Percentiles rank a stretch among this genome's conserved stretches.
These are phyloP conservation scores for Tilletia horrida DNA, from an alignment of 1,284 basidiomycete species.

Conservation along the genomic window DNA sequence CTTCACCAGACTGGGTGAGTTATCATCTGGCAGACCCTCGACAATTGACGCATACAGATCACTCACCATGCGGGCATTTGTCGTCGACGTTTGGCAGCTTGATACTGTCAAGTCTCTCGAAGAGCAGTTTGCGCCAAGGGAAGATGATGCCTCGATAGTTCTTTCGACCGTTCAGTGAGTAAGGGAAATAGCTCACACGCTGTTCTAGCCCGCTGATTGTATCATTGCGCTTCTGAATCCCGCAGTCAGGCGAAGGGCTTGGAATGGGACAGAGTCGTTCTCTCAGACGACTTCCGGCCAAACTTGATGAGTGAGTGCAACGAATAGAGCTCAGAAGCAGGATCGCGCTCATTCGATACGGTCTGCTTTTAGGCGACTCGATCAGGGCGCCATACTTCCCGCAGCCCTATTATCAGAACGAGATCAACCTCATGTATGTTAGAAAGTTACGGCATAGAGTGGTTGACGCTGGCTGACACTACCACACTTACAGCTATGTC, in stretches of 20 bases:
- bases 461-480: neutral
- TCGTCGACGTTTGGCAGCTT: constrained; percentile 14
- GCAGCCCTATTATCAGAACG: constrained; percentile 28
- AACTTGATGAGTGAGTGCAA: constrained; percentile 20
- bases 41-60: neutral
- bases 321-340: constrained; percentile 25
- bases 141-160: constrained; percentile 33
- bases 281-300: constrained; percentile 46
- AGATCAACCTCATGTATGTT: constrained; percentile 30
- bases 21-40: neutral
- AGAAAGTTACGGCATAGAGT: neutral
- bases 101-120: constrained; percentile 34
- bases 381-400: constrained; percentile 21
- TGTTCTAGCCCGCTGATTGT: neutral
- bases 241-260: constrained; percentile 43
- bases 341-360: constrained; percentile 19
- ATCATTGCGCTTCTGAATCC: too few species aligned
- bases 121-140: constrained; percentile 30
- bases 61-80: neutral
- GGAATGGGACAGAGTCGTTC: constrained; percentile 45
- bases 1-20: constrained; percentile 32
- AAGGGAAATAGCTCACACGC: neutral
- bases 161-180: constrained; percentile 40
- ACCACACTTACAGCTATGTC: constrained; percentile 36
- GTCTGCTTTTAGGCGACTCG: constrained; percentile 23